A percentile compares a stretch with the other conserved stretches of the same genome.
phyloP scores from a whole-genome alignment of 1,139 yeast species.

The Yamadazyma buinensis region DNA sequence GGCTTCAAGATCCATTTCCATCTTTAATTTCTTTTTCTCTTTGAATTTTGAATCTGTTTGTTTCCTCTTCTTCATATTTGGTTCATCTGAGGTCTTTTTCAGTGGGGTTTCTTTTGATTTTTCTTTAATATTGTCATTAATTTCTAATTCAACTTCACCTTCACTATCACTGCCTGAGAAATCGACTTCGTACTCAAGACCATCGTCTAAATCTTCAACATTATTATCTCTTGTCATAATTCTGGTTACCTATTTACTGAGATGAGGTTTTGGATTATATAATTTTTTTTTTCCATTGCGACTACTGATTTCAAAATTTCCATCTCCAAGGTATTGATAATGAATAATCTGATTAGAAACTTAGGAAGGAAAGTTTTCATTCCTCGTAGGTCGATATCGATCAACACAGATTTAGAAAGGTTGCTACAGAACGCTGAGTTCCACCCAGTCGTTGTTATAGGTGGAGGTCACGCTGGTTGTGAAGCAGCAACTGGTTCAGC shows the following conservation, averaged over 20 bases:
- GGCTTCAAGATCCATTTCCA: conserved; percentile 53
- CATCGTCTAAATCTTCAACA: conserved; percentile 66
- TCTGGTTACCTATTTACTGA: conserved; percentile 9
- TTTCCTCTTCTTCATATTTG: conserved; percentile 26
- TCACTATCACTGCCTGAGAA: conserved; percentile 10
- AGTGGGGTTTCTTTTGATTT: background rate
- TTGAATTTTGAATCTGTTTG: conserved; percentile 32
- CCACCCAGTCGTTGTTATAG: conserved; percentile 80
- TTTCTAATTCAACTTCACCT: conserved; percentile 5
- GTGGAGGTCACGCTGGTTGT: conserved; percentile 99
- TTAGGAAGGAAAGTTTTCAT: no score
- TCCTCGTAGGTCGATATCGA: conserved; percentile 3
- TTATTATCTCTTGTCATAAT: conserved; percentile 8
- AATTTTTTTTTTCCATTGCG: no score
- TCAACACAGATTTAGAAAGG: conserved; percentile 37
- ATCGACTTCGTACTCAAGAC: conserved; percentile 53
- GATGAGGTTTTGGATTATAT: no score
- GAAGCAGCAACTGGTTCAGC: conserved; percentile 97
- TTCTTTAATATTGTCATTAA: conserved; percentile 7
- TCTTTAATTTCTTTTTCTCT: conserved; percentile 53
- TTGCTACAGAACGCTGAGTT: conserved; percentile 29
- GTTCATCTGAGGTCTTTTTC: background rate
- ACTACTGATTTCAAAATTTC: no score
- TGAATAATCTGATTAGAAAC: no score
- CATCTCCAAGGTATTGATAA: background rate